These are phyloP conservation scores for Ziziphus jujuba DNA, from an alignment of 306 rosid genomes.

Conservation along the genomic window DNA sequence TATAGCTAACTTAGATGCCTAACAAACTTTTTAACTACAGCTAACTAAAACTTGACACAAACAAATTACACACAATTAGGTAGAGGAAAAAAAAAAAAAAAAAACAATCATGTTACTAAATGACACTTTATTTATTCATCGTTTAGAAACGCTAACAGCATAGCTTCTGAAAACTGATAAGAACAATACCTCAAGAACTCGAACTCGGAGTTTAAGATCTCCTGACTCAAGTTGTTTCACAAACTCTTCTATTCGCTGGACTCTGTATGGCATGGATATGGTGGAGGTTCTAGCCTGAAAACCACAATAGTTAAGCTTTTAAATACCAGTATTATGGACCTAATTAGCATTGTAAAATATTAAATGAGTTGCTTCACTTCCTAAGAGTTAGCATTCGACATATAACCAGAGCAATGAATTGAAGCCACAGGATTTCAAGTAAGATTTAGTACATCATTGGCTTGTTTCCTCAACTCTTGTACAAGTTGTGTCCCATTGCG, in stretches of 20 bases:
- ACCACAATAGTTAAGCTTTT: slow-evolving; percentile 1
- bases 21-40: no score
- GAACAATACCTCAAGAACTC: slow-evolving; percentile 83
- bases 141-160: not conserved
- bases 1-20: no score
- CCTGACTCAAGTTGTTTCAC: slow-evolving; percentile 84
- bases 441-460: slow-evolving; percentile 62
- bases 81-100: no score
- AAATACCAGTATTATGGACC: not conserved
- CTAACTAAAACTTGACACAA: no score
- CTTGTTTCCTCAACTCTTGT: slow-evolving; percentile 80
- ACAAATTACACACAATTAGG: no score
- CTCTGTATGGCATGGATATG: slow-evolving; percentile 95
- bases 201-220: slow-evolving; percentile 88
- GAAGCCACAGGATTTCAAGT: slow-evolving; percentile 13
- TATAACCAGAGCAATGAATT: slow-evolving; percentile 12
- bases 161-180: not conserved
- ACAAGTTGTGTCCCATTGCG: slow-evolving; percentile 64
- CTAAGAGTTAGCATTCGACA: no score
- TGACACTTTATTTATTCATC: no score
- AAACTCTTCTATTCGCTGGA: slow-evolving; percentile 88
- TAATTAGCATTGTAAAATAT: not conserved
- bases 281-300: slow-evolving; percentile 77
- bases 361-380: no score
- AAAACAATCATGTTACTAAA: no score